phyloP scores from a whole-genome alignment of 163 green algal species.

The Scenedesmus sp. region DNA sequence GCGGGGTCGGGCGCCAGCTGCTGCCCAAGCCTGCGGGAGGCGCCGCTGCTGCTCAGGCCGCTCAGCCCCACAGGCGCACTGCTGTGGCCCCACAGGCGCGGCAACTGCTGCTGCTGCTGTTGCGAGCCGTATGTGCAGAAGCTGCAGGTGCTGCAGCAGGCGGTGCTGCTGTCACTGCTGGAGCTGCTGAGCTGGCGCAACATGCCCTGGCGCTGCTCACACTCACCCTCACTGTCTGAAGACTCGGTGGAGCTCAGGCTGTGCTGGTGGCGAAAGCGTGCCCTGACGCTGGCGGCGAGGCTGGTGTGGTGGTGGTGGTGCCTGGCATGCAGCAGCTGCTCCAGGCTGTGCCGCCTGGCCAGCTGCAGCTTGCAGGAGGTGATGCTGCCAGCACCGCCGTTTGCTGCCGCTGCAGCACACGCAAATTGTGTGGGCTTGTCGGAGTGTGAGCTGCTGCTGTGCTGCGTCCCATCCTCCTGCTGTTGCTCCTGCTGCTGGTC shows the following conservation, averaged over 20 bases:
- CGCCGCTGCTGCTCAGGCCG: background rate
- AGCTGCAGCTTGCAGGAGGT: background rate
- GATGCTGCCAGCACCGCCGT: background rate
- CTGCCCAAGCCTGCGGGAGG: background rate
- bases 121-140: background rate
- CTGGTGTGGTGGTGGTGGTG: background rate
- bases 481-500: background rate
- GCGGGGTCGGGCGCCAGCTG: background rate
- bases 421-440: background rate
- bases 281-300: constrained; percentile 17
- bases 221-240: constrained; percentile 6
- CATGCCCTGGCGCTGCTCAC: background rate
- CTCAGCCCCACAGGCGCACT: background rate
- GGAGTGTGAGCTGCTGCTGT: background rate
- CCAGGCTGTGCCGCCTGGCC: background rate
- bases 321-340: background rate
- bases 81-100: background rate
- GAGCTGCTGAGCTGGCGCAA: background rate
- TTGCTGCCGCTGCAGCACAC: background rate
- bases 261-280: constrained; percentile 13
- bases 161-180: constrained; percentile 22
- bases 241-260: constrained; percentile 37
- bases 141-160: constrained; percentile 10
- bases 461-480: constrained; percentile 7
- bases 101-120: background rate